Base-by-base conservation (phyloP, 805 yeast genomes). In the Hanseniaspora jakobsenii region DNA sequence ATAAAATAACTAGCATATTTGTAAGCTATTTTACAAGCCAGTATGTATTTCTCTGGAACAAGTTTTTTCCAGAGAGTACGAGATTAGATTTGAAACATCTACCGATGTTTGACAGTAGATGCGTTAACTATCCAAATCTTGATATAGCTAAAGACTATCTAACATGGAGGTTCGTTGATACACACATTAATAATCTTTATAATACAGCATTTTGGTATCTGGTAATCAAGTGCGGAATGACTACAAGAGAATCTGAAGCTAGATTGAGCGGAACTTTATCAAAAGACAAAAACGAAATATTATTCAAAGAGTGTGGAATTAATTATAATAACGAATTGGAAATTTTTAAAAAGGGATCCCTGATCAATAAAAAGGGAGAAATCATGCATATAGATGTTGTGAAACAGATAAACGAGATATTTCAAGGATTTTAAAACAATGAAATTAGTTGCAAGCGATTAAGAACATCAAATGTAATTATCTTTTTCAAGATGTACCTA, bases 91-190 rank as follows among this genome's bases (percentile, higher is more conserved):
- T 66, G 1, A 71, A 66, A 12, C 69, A 77, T 48, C 58, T 89
- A 28, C 97, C 98, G 0, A 77, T 81, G 13, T 91, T 91, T 59
- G 98, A 91, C 60, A 86, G 93, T 0, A 66, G 98, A 37, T 93
- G 93, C 2, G 91, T 91, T 7, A 62, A 75, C 1, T 91, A 91
- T 53, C 98, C 98, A 0, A 74, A 70, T 44, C 51, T 66, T 14
- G 54, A 64, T 4, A 63, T 66, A 1, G 66, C 89, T 1, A 67
- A 83, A 46, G 97, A 89, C 59, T 91, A 91, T 57, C 72, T 91
- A 51, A 66, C 81, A 47, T 91, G 98, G 98, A 71, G 98, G 52
- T 96, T 84, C 57, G 97, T 80, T 1, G 98, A 91, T 58, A 91
- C 91, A 41, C 98, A 91, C 63, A 91, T 91, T 45, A 91, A 91